Percentiles rank a stretch among this genome's conserved stretches.
Evolutionary conservation across 768 basidiomycete species (phyloP).

Genomic region (Calocera viscosa): DNA sequence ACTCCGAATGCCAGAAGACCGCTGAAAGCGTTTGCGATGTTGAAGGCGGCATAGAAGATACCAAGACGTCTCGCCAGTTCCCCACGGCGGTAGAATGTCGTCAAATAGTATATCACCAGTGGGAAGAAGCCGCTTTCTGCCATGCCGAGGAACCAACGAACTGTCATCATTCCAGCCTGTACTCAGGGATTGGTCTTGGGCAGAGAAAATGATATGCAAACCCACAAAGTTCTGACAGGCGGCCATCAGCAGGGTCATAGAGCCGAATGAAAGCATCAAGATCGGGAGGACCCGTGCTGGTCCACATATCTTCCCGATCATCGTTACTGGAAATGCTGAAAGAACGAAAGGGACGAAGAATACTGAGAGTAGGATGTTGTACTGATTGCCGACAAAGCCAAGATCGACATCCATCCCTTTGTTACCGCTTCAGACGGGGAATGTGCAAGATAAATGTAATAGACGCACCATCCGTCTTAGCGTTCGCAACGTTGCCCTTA

Average conservation of each 20-base stretch:
- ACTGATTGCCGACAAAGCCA: conserved; percentile 36
- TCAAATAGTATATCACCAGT: conserved; percentile 37
- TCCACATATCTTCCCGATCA: conserved; percentile 38
- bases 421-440: background rate
- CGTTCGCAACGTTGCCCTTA: conserved; percentile 42
- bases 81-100: conserved; percentile 39
- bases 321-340: conserved; percentile 39
- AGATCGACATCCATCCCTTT: conserved; percentile 33
- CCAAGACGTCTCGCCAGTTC: conserved; percentile 42
- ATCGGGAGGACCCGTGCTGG: conserved; percentile 37
- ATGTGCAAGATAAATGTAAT: background rate
- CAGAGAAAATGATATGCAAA: conserved; percentile 18
- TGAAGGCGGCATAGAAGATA: conserved; percentile 34
- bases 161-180: background rate
- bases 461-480: conserved; percentile 34
- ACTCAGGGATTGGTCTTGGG: background rate
- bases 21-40: conserved; percentile 14
- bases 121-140: conserved; percentile 5
- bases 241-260: conserved; percentile 36
- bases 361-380: conserved; percentile 33
- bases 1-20: conserved; percentile 33
- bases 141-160: conserved; percentile 4
- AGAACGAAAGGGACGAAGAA: conserved; percentile 22
- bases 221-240: conserved; percentile 38
- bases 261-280: conserved; percentile 41